These are phyloP conservation scores for Gymnopilus junonius DNA, from an alignment of 768 basidiomycete genomes.

Conservation along the genomic window DNA sequence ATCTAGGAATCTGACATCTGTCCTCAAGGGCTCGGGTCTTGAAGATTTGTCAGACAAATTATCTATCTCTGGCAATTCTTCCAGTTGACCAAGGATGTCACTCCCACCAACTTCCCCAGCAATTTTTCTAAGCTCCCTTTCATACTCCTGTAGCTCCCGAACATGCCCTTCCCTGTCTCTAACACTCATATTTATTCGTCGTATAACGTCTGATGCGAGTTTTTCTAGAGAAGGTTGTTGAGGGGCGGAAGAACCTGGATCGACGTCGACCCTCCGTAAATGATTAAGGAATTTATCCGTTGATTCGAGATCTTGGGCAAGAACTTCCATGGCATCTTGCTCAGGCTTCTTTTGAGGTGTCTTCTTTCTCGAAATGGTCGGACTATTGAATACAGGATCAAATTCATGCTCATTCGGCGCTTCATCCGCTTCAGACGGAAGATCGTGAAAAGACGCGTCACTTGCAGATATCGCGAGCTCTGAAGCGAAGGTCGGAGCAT, in stretches of 20 bases:
- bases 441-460: conserved; percentile 34
- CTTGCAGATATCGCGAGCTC: conserved; percentile 36
- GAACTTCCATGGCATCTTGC: conserved; percentile 72
- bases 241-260: conserved; percentile 38
- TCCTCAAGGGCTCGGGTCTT: conserved; percentile 25
- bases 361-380: conserved; percentile 33
- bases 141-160: conserved; percentile 75
- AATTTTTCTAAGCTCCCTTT: conserved; percentile 80
- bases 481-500: conserved; percentile 46
- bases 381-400: conserved; percentile 50
- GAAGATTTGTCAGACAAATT: conserved; percentile 44
- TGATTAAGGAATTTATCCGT: conserved; percentile 79
- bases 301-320: conserved; percentile 74
- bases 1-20: conserved; percentile 30
- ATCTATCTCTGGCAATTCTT: conserved; percentile 56
- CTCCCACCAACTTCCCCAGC: conserved; percentile 77
- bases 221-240: conserved; percentile 61
- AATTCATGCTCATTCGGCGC: conserved; percentile 27
- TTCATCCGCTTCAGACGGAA: conserved; percentile 32
- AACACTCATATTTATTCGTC: conserved; percentile 73
- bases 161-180: conserved; percentile 83
- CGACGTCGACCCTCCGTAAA: conserved; percentile 70
- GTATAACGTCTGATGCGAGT: conserved; percentile 77
- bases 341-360: conserved; percentile 36
- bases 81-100: conserved; percentile 72